Conservation (phyloP, 495 filamentous ascomycete genomes). For the Hypoxylon intermedium region DNA sequence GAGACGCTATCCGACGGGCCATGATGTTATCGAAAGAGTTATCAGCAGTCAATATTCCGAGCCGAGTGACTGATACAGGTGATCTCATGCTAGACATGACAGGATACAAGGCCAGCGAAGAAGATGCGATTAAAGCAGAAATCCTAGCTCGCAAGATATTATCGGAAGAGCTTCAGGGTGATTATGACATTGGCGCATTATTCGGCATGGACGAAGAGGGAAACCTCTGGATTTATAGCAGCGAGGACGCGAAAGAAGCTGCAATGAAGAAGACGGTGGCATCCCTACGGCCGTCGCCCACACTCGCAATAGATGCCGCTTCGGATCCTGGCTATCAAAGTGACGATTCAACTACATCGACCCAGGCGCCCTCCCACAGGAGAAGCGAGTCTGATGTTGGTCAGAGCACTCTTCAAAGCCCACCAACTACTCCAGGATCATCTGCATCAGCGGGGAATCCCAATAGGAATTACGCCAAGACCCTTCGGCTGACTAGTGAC, state of each 20-base stretch:
- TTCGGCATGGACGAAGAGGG: constrained; percentile 95
- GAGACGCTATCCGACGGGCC: constrained; percentile 83
- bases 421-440: constrained; percentile 76
- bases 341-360: constrained; percentile 59
- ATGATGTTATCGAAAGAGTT: constrained; percentile 86
- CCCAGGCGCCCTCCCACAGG: constrained; percentile 47
- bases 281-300: constrained; percentile 54
- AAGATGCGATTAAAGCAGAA: constrained; percentile 89
- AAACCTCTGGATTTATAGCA: constrained; percentile 98
- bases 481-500: constrained; percentile 91
- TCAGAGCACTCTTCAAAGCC: constrained; percentile 71
- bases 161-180: constrained; percentile 91
- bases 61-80: constrained; percentile 88
- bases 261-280: constrained; percentile 60
- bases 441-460: constrained; percentile 65
- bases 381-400: constrained; percentile 74
- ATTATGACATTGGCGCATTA: constrained; percentile 93
- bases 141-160: constrained; percentile 93
- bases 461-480: constrained; percentile 92
- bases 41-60: constrained; percentile 87
- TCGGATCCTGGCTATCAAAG: constrained; percentile 96
- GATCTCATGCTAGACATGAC: constrained; percentile 99
- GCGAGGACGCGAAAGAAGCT: constrained; percentile 89
- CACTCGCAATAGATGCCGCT: constrained; percentile 71
- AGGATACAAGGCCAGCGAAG: constrained; percentile 90